A percentile compares a stretch with the other conserved stretches of the same genome.
Conservation (phyloP, 805 yeast genomes). For the Saturnispora galanensis region DNA sequence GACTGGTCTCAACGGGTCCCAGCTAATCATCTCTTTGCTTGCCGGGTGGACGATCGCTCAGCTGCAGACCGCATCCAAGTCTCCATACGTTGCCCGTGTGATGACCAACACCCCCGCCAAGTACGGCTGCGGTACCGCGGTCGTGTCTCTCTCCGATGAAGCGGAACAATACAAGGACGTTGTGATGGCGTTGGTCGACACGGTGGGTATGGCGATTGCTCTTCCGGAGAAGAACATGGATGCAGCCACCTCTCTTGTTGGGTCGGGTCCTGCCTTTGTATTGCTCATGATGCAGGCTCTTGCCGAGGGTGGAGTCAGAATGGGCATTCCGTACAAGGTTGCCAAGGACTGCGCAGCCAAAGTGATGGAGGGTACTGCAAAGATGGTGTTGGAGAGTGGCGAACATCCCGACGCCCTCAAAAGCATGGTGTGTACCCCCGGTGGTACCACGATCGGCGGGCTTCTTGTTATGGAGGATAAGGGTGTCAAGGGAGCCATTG, state of each 20-base stretch:
- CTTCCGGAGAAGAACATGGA: slow-evolving; percentile 91
- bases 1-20: slow-evolving; percentile 29
- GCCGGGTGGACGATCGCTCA: slow-evolving; percentile 89
- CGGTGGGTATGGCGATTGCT: slow-evolving; percentile 58
- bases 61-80: slow-evolving; percentile 33
- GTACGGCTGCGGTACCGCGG: slow-evolving; percentile 90
- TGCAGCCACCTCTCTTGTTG: slow-evolving; percentile 89
- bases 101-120: slow-evolving; percentile 98
- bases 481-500: slow-evolving; percentile 78
- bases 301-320: slow-evolving; percentile 87
- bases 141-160: slow-evolving; percentile 58
- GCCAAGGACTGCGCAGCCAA: slow-evolving; percentile 85
- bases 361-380: slow-evolving; percentile 89
- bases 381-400: slow-evolving; percentile 75
- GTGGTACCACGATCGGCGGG: slow-evolving; percentile 96
- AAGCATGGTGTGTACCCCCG: slow-evolving; percentile 90
- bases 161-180: slow-evolving; percentile 38
- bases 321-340: slow-evolving; percentile 83
- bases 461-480: slow-evolving; percentile 84
- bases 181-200: slow-evolving; percentile 44
- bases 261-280: slow-evolving; percentile 95
- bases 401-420: slow-evolving; percentile 84
- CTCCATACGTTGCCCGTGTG: slow-evolving; percentile 69
- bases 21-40: slow-evolving; percentile 58
- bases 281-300: slow-evolving; percentile 82